Evolutionary conservation across 2,329 filamentous ascomycete species (phyloP).

Genomic region (Microdochium trichocladiopsis): DNA sequence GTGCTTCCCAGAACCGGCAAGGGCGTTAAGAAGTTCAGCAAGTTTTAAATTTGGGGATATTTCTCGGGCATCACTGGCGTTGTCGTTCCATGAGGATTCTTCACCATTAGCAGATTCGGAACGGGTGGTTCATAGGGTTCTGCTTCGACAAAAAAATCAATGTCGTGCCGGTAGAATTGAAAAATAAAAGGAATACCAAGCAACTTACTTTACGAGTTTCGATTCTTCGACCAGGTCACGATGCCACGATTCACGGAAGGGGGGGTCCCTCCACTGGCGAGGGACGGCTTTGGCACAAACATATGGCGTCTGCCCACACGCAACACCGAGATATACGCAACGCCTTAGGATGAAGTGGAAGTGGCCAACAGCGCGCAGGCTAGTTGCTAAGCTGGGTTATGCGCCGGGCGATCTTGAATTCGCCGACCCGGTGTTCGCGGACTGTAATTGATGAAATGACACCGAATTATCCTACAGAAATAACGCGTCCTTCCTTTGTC

Average conservation of each 20-base stretch:
- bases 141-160: constrained; percentile 19
- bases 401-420: no score
- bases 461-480: no score
- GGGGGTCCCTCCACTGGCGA: background rate
- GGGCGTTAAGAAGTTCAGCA: constrained; percentile 94
- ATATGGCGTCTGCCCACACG: no score
- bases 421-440: no score
- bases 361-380: no score
- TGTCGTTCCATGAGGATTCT: constrained; percentile 35
- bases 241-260: background rate
- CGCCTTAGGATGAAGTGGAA: no score
- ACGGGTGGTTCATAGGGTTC: constrained; percentile 25
- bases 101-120: constrained; percentile 27
- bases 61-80: constrained; percentile 47
- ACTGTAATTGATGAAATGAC: no score
- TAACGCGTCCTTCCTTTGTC: no score
- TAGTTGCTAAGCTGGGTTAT: no score
- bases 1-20: constrained; percentile 97
- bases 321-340: no score
- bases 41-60: constrained; percentile 71
- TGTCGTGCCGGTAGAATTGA: constrained; percentile 22
- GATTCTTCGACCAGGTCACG: background rate
- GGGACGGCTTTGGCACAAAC: no score
- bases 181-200: constrained; percentile 14
- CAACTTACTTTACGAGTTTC: background rate